phyloP scores from a whole-genome alignment of 306 rosid species.

The Sicyos baderoa region DNA sequence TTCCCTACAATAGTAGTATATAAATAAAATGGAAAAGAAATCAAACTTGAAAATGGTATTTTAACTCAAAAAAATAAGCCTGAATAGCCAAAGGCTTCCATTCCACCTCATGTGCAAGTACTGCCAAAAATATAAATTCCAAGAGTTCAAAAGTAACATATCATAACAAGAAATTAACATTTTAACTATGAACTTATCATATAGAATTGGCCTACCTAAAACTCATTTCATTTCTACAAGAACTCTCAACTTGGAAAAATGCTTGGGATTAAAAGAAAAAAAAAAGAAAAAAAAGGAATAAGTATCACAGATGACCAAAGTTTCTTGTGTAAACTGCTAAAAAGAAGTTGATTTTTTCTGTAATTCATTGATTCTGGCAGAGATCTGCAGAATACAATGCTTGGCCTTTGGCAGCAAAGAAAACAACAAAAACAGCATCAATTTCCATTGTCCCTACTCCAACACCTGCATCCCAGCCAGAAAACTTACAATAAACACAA shows the following conservation, averaged over 20 bases:
- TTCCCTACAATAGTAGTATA: no score
- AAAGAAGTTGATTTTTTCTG: not conserved
- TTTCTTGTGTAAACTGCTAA: not conserved
- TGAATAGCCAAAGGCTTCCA: not conserved
- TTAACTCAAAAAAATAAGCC: no score
- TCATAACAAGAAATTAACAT: not conserved
- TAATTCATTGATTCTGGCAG: conserved; percentile 9
- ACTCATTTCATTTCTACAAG: conserved; percentile 10
- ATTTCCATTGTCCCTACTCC: conserved; percentile 1
- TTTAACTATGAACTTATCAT: not conserved
- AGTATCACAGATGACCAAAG: not conserved
- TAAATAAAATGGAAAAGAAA: no score
- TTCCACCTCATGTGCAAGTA: not conserved
- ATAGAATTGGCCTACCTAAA: not conserved
- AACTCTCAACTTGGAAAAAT: not conserved
- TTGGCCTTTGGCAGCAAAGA: not conserved
- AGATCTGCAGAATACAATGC: conserved; percentile 9
- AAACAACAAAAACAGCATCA: conserved; percentile 8
- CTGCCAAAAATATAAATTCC: not conserved
- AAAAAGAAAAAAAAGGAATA: not conserved
- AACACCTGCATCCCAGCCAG: not conserved
- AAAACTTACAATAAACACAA: conserved; percentile 17
- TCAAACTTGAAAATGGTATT: no score
- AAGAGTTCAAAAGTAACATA: not conserved
- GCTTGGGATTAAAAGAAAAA: not conserved